Evolutionary conservation across 176 grass and related monocot genomes (phyloP).

Genomic region (Hordeum vulgare): MorexV3_pseudomolecules_assembly NC_058520.1:157367298-157367797

Average conservation of each 20-base stretch:
- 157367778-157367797: background rate
- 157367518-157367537: background rate
- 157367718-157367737: background rate
- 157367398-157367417: background rate
- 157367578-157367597: background rate
- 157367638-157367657: background rate
- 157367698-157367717: background rate
- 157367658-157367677: background rate
- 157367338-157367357: background rate
- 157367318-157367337: background rate
- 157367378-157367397: background rate
- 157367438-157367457: background rate
- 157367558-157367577: background rate
- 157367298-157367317: constrained; percentile 3
- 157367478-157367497: background rate
- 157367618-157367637: background rate
- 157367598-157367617: background rate
- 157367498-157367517: background rate
- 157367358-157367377: background rate
- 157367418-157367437: no score
- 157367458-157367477: background rate
- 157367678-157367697: background rate
- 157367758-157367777: background rate
- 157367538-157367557: background rate
- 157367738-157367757: background rate